Evolutionary conservation across 495 filamentous ascomycete species (phyloP), one percentile per base, ranked within the genome.

Genomic region (Penicillium flavigenum): DNA sequence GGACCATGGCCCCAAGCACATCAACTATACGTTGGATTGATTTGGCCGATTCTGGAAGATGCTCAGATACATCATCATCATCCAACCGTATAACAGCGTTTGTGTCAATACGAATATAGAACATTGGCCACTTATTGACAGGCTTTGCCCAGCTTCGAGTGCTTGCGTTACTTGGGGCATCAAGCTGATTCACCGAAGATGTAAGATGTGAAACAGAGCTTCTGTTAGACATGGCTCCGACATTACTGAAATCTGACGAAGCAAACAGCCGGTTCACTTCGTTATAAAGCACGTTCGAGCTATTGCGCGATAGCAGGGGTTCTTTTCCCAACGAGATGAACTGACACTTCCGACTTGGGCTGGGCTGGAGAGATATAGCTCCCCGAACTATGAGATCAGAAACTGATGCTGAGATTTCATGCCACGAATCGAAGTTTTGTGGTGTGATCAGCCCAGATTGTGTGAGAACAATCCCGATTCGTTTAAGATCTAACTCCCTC

Each of bases 61-160:
- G 20, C 14, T 68, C 69, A 27, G 73, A 56, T 12, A 29, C 29
- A 43, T 66, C 57, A 14, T 66, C 57, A 14, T 67, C 56, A 34
- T 54, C 43, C 10, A 64, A 51, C 2, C 29, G 49, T 8, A 51
- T 49, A 41, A 58, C 22, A 42, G 45, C 42, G 3, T 34, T 60
- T 0, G 66, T 59, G 10, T 78, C 73, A n/a, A 98, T 83, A 8
- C 83, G 84, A 34, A 98, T 76, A 64, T 86, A 88, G 62, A 96
- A 98, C 88, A 94, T 95, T 2, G 92, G 91, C 88, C 88, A 96
- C 58, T 86, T 80, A 67, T 96, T 91, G 31, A 90, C 75, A 0
- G 83, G 82, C 66, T 89, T 93, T 19, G 77, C 77, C 16, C 71
- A 63, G 4, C 76, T 75, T 65, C 75, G 86, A 39, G 87, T 68